Percentiles rank a stretch among this genome's conserved stretches.
Evolutionary conservation across 148 eudicot genomes (phyloP).

Genomic region (Tetragonia tetragonoides): DNA sequence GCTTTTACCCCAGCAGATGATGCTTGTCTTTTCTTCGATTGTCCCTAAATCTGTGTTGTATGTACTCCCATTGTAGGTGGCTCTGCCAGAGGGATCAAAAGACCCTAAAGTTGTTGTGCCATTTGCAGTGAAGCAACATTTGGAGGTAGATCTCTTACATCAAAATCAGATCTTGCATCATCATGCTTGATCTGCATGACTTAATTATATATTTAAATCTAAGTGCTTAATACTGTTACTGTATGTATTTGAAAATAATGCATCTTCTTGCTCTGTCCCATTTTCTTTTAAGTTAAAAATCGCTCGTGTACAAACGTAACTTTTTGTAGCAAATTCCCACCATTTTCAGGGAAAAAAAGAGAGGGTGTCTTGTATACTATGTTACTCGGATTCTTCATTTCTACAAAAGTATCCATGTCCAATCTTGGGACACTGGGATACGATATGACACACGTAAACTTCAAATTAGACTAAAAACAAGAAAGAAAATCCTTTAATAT

Average conservation of each 20-base stretch:
- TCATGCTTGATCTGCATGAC: constrained; percentile 9
- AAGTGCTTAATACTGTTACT: not conserved
- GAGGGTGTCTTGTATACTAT: too few relatives aligned
- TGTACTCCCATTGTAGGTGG: constrained; percentile 48
- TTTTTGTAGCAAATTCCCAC: too few relatives aligned
- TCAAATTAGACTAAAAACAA: too few relatives aligned
- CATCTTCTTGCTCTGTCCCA: not conserved
- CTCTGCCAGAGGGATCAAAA: constrained; percentile 92
- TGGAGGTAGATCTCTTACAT: constrained; percentile 55
- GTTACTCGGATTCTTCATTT: too few relatives aligned
- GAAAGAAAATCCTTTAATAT: too few relatives aligned
- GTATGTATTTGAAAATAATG: not conserved
- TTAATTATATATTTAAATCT: not conserved
- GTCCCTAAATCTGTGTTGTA: not conserved
- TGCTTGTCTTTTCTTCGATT: not conserved
- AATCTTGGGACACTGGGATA: too few relatives aligned
- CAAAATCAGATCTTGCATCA: not conserved
- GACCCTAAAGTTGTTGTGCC: constrained; percentile 64
- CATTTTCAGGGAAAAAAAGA: too few relatives aligned
- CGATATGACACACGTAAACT: too few relatives aligned
- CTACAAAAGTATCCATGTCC: too few relatives aligned
- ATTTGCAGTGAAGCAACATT: constrained; percentile 64
- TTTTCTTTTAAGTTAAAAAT: not conserved
- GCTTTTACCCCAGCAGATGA: not conserved
- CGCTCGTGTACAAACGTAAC: too few relatives aligned